Evolutionary conservation across 495 filamentous ascomycete species (phyloP), one percentile per base, ranked within the genome.

Genomic region (Hapsidospora chrysogenum): DNA sequence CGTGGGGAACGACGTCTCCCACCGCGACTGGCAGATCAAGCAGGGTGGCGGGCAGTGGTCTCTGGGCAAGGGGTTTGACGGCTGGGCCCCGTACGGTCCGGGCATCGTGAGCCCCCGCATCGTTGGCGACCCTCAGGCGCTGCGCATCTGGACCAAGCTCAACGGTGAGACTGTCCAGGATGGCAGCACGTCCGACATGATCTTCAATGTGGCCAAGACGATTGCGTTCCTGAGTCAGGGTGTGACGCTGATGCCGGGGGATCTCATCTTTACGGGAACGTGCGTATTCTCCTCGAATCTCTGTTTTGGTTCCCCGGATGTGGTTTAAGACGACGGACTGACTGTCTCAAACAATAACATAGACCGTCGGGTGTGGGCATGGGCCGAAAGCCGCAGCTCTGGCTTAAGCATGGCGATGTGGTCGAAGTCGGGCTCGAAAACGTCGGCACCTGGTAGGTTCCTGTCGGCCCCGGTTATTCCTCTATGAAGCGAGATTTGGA

Each of bases 231-330:
- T 92, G 28, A 80, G 74, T 37, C 77, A 73, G 48, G 80, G 82
- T 20, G 80, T 78, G 11, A 87, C 83, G 10, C 51, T 89, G 17
- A 46, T 81, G 31, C 80, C 79, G 7, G 84, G 84, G 2, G 82
- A 87, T 56, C 25, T 87, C 34, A 84, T 92, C 34, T 86, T 85
- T 42, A 87, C 83, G 26, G 83, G 83, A 54, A 92, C 83, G 64
- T 78, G 53, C 70, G 75, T 73, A 28, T 26, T 26, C 6, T 26
- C 21, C 14, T 9, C 30, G 4, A 16, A 9, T 15, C 16, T 39
- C 11, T 26, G 23, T 6, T 17, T 25, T 16, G 31, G 31, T n/a
- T 15, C 10, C 6, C 17, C 11, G 1, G 14, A 10, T 35, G 2
- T 13, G 11, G 15, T 14, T 22, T 13, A 1, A 22, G n/a, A 37